Conservation (phyloP, 2,329 filamentous ascomycete genomes). For the Trichoderma pleuroti region DNA sequence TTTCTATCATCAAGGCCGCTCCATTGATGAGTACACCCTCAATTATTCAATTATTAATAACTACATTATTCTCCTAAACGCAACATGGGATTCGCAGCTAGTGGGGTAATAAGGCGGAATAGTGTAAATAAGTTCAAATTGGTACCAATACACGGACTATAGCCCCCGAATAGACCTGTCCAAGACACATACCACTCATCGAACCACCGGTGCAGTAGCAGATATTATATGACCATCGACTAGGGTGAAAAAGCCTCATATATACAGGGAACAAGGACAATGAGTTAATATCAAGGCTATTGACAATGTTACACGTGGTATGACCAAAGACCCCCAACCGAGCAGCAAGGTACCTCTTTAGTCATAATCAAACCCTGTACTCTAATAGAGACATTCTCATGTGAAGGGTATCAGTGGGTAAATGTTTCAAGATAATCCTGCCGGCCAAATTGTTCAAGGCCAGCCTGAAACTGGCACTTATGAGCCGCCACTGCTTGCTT, state of each 20-base stretch:
- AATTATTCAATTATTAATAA: neutral
- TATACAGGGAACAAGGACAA: neutral
- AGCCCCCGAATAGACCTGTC: neutral
- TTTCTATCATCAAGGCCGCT: neutral
- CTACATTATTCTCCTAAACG: neutral
- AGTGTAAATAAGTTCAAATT: neutral
- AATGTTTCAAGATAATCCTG: neutral
- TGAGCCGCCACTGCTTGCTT: neutral
- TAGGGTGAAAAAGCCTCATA: neutral
- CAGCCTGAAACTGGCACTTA: neutral
- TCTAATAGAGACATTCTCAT: neutral
- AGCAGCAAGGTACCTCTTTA: accelerated
- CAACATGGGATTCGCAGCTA: neutral
- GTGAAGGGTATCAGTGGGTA: neutral
- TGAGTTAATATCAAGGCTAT: neutral
- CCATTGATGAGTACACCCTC: neutral
- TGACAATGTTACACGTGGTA: neutral
- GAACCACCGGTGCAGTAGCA: neutral
- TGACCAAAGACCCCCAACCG: too few species aligned
- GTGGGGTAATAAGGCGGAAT: neutral
- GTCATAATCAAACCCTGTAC: neutral
- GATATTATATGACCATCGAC: neutral
- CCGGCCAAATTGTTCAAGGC: neutral
- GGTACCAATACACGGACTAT: neutral
- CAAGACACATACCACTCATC: neutral